Percentiles rank a stretch among this genome's conserved stretches.
phyloP scores from a whole-genome alignment of 2,329 filamentous ascomycete genomes.

The Alternaria gaisen region DNA sequence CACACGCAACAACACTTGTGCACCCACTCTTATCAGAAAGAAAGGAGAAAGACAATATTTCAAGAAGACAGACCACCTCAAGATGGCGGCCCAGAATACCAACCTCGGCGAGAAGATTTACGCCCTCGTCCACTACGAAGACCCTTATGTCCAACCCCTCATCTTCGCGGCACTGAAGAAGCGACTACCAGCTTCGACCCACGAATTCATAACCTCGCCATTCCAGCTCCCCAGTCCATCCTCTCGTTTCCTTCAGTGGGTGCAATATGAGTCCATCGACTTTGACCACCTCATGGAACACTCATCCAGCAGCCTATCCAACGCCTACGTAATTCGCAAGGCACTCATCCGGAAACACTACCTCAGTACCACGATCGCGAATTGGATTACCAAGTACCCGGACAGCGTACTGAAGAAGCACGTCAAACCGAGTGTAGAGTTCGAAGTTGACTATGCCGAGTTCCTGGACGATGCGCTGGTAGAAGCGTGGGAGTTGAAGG shows the following conservation, averaged over 20 bases:
- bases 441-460: constrained; percentile 96
- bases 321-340: constrained; percentile 95
- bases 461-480: constrained; percentile 93
- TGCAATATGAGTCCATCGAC: constrained; percentile 85
- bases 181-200: constrained; percentile 64
- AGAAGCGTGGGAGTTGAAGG: constrained; percentile 86
- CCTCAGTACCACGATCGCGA: constrained; percentile 80
- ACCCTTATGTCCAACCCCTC: constrained; percentile 87
- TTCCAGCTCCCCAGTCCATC: constrained; percentile 58
- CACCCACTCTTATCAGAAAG: not conserved
- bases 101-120: constrained; percentile 57
- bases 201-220: constrained; percentile 64
- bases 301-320: constrained; percentile 72
- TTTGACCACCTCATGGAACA: constrained; percentile 77
- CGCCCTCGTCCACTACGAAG: constrained; percentile 84
- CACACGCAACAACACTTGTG: not conserved
- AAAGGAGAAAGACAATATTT: not conserved
- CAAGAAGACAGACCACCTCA: not conserved
- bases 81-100: not conserved
- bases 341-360: constrained; percentile 97
- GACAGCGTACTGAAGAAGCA: constrained; percentile 72
- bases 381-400: constrained; percentile 87
- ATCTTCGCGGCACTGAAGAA: constrained; percentile 76
- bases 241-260: constrained; percentile 75
- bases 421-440: constrained; percentile 80